Percentiles rank a stretch among this genome's conserved stretches.
phyloP scores from a whole-genome alignment of 2,329 filamentous ascomycete species.

The Fusarium tricinctum region DNA sequence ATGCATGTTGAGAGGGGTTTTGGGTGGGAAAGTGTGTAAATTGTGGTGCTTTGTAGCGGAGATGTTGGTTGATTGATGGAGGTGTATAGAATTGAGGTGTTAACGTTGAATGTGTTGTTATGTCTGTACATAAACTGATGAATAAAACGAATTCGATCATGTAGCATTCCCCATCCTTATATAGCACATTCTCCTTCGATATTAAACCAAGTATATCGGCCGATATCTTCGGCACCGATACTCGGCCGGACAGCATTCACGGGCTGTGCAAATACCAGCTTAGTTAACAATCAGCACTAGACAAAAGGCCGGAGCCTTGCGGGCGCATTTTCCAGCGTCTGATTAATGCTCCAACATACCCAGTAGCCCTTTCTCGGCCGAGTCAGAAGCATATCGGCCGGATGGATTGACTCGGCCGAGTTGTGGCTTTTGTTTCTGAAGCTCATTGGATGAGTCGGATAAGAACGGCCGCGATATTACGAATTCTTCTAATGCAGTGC shows the following conservation, averaged over 20 bases:
- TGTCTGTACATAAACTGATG: background rate
- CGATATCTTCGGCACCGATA: background rate
- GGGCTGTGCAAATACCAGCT: background rate
- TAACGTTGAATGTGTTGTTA: too few species aligned
- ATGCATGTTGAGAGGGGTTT: conserved; percentile 14
- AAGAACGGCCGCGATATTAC: background rate
- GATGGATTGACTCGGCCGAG: conserved; percentile 12
- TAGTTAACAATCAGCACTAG: conserved; percentile 25
- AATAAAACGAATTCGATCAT: rapidly evolving
- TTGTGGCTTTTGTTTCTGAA: rapidly evolving
- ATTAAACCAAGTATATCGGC: background rate
- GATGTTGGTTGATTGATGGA: background rate
- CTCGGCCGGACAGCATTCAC: background rate
- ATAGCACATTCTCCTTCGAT: background rate
- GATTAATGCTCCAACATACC: background rate
- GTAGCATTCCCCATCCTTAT: conserved; percentile 20
- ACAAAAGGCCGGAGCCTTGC: too few species aligned
- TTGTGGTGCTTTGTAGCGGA: background rate
- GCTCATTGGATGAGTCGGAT: conserved; percentile 19
- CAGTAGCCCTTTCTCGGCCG: conserved; percentile 6
- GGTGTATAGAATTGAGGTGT: background rate
- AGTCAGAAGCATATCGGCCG: conserved; percentile 4
- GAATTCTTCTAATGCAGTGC: background rate
- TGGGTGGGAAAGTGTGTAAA: background rate
- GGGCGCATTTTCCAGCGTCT: background rate